phyloP scores from a whole-genome alignment of 108 stramenopile genomes.

The Aurantiochytrium sp. region DNA sequence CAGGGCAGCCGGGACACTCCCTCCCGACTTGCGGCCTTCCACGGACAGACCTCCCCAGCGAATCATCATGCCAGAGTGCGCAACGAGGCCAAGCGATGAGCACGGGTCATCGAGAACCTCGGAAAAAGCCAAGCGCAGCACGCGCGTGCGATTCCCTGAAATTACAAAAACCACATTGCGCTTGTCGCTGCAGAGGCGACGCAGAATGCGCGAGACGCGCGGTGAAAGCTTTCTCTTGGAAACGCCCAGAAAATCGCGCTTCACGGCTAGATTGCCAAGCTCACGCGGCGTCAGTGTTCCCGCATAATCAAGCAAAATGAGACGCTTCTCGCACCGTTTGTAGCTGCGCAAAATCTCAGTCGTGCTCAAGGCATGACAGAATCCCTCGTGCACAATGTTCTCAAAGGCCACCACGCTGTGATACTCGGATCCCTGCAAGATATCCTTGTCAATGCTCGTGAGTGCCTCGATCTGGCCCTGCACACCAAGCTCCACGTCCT shows the following conservation, averaged over 20 bases:
- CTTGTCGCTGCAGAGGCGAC: not conserved
- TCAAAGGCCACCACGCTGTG: not conserved
- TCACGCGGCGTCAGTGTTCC: conserved; percentile 92
- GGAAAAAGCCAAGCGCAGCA: not conserved
- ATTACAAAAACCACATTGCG: not conserved
- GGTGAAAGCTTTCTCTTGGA: conserved; percentile 41
- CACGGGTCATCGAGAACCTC: not conserved
- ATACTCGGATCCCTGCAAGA: conserved; percentile 53
- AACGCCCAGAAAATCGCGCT: conserved; percentile 77
- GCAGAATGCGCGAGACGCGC: not conserved
- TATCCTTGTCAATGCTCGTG: conserved; percentile 30
- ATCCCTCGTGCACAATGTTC: conserved; percentile 51
- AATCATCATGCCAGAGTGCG: not conserved
- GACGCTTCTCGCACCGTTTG: conserved; percentile 58
- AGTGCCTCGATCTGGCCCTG: conserved; percentile 10
- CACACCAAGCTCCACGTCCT: conserved; percentile 52
- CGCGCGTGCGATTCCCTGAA: not conserved
- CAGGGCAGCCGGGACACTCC: not conserved
- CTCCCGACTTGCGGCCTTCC: not conserved
- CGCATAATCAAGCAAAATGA: conserved; percentile 93
- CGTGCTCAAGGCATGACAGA: conserved; percentile 37
- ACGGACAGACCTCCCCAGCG: not conserved
- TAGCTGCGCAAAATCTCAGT: conserved; percentile 62
- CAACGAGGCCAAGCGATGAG: not conserved
- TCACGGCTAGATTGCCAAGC: conserved; percentile 86